Evolutionary conservation across 2,329 filamentous ascomycete species (phyloP).

Genomic region (Claviceps sp.): DNA sequence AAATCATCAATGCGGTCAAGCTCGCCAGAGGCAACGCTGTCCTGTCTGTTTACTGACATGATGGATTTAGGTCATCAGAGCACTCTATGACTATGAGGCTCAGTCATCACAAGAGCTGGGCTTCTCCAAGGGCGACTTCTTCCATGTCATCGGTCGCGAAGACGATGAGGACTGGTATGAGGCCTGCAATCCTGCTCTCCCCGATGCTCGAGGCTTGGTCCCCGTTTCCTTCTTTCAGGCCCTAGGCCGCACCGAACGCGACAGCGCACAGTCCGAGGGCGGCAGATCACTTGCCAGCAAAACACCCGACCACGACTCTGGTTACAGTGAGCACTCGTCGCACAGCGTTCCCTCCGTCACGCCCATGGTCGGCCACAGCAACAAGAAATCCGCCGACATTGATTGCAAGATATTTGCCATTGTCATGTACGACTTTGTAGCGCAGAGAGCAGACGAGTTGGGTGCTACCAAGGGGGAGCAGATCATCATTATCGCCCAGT

Average conservation of each 20-base stretch:
- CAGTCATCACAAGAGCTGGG: conserved; percentile 65
- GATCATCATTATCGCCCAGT: conserved; percentile 97
- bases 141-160: conserved; percentile 93
- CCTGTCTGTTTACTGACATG: not conserved
- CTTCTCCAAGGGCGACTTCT: conserved; percentile 92
- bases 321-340: conserved; percentile 42
- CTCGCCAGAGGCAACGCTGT: not conserved
- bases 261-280: conserved; percentile 61
- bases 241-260: conserved; percentile 80
- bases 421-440: conserved; percentile 93
- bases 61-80: conserved; percentile 70
- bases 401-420: conserved; percentile 93
- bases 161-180: conserved; percentile 96
- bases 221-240: conserved; percentile 90
- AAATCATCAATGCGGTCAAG: not conserved
- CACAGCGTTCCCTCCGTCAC: conserved; percentile 11
- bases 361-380: conserved; percentile 22
- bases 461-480: conserved; percentile 91
- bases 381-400: conserved; percentile 37
- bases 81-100: conserved; percentile 83
- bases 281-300: conserved; percentile 35
- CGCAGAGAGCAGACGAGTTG: conserved; percentile 88
- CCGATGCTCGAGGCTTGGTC: conserved; percentile 77
- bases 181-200: conserved; percentile 85
- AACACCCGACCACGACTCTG: conserved; percentile 74